A percentile compares a stretch with the other conserved stretches of the same genome.
Evolutionary conservation across 257 asterid species (phyloP).

Genomic region (Solanum pinnatisectum): DNA sequence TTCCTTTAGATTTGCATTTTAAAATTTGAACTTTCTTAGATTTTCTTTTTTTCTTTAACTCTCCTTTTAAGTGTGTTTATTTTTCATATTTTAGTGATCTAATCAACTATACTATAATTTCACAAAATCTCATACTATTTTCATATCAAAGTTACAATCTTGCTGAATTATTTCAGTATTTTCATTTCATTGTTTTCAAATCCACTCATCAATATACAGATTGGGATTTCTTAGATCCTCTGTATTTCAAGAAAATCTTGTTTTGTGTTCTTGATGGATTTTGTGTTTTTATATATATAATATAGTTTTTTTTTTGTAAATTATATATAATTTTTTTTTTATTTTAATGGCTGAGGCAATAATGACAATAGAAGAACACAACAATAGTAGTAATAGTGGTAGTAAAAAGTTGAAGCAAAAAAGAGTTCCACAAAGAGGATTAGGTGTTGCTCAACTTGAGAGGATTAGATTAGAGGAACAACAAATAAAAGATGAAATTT

Average conservation of each 20-base stretch:
- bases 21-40: background rate
- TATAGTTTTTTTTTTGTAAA: background rate
- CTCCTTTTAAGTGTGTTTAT: background rate
- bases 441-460: constrained; percentile 94
- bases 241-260: constrained; percentile 23
- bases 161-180: constrained; percentile 15
- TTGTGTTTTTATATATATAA: constrained; percentile 18
- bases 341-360: constrained; percentile 35
- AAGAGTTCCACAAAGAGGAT: constrained; percentile 80
- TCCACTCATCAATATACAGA: constrained; percentile 9
- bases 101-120: background rate
- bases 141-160: constrained; percentile 8
- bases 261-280: constrained; percentile 8
- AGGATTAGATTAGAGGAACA: constrained; percentile 73
- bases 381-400: constrained; percentile 29
- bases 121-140: background rate
- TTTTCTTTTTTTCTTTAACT: background rate
- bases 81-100: background rate
- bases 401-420: constrained; percentile 57
- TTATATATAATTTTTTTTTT: background rate
- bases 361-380: constrained; percentile 61
- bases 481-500: constrained; percentile 38
- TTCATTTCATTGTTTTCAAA: constrained; percentile 9
- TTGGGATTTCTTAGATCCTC: constrained; percentile 25
- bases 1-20: constrained; percentile 5